Evolutionary conservation across 176 grass and related monocot species (phyloP).

Genomic region (Carex littledalei): DNA sequence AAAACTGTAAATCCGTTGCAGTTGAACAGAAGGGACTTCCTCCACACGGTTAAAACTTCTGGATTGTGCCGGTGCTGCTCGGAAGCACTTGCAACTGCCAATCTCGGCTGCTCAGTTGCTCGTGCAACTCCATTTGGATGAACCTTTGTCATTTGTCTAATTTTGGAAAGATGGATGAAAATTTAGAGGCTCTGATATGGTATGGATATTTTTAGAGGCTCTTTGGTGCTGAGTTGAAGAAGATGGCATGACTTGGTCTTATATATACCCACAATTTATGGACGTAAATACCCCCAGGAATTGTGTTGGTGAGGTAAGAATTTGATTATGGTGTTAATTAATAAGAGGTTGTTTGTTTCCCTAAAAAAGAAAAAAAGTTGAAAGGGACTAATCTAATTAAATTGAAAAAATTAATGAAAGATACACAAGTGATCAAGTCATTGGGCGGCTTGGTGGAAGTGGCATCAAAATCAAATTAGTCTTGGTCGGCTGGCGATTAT

Average conservation of each 20-base stretch:
- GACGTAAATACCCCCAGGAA: constrained; percentile 26
- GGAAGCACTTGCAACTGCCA: neutral
- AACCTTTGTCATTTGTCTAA: constrained; percentile 42
- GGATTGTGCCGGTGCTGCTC: constrained; percentile 10
- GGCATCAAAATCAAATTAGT: neutral
- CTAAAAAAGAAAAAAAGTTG: constrained; percentile 3
- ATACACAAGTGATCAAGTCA: neutral
- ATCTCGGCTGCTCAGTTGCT: neutral
- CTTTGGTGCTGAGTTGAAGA: neutral
- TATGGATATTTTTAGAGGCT: neutral
- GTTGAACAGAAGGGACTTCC: constrained; percentile 90
- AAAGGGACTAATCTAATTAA: neutral
- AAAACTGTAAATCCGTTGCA: constrained; percentile 91
- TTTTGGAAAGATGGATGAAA: neutral
- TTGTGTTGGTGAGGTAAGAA: neutral
- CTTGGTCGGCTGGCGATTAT: constrained; percentile 16
- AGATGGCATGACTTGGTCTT: neutral
- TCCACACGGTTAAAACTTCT: constrained; percentile 79
- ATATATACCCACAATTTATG: neutral
- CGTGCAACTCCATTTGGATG: constrained; percentile 43
- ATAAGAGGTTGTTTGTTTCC: neutral
- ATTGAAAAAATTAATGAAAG: constrained; percentile 11
- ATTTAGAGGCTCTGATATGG: neutral
- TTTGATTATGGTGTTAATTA: constrained; percentile 12
- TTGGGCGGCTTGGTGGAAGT: constrained; percentile 19